Conservation (phyloP, 1,284 basidiomycete genomes). For the Ceratobasidium sp. region DNA sequence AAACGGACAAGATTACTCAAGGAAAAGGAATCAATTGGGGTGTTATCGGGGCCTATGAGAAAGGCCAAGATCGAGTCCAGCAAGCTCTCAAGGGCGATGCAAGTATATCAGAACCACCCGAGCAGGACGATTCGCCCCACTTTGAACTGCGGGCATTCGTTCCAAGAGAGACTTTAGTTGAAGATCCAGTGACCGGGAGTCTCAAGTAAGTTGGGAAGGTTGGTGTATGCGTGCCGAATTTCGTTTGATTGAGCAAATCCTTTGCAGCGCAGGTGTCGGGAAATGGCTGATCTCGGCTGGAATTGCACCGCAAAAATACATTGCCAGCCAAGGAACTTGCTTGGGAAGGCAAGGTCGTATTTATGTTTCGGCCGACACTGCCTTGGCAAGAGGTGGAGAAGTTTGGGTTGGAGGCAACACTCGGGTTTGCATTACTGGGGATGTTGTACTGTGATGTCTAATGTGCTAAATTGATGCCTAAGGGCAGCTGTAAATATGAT, state of each 20-base stretch:
- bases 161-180: not conserved
- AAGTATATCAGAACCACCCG: not conserved
- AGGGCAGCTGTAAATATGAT: too few species aligned
- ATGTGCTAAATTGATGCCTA: not conserved
- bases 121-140: not conserved
- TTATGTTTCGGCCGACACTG: slow-evolving; percentile 21
- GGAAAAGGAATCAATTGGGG: slow-evolving; percentile 11
- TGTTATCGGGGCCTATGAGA: slow-evolving; percentile 22
- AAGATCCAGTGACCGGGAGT: slow-evolving; percentile 31
- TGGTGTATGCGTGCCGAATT: not conserved
- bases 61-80: slow-evolving; percentile 4
- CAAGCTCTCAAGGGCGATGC: not conserved
- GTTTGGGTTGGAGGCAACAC: slow-evolving; percentile 30
- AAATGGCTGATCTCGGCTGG: slow-evolving; percentile 31
- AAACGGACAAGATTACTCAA: slow-evolving; percentile 10
- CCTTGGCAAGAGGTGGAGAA: not conserved
- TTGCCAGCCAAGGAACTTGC: slow-evolving; percentile 32
- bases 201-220: slow-evolving; percentile 10
- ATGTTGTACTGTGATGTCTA: slow-evolving; percentile 2
- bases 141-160: slow-evolving; percentile 31
- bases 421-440: slow-evolving; percentile 4
- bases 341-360: slow-evolving; percentile 19
- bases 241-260: not conserved
- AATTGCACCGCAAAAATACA: slow-evolving; percentile 10
- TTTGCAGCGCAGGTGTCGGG: slow-evolving; percentile 22